Evolutionary conservation across 352 stramenopile species (phyloP).

Genomic region (Phytophthora hibernalis): DNA sequence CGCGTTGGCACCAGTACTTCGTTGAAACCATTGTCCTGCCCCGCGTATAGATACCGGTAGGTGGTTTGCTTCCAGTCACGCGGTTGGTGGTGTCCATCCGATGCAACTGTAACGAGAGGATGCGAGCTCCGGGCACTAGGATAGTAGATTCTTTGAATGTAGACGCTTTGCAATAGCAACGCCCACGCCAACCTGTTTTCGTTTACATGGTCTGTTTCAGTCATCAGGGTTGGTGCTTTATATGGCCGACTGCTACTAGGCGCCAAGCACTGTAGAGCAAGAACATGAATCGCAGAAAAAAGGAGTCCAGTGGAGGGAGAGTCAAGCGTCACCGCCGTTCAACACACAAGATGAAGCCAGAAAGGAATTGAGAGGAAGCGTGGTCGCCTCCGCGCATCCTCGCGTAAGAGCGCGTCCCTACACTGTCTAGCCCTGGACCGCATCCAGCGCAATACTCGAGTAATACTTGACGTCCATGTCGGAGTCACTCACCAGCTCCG

Average conservation of each 20-base stretch:
- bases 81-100: not conserved
- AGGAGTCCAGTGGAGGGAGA: conserved; percentile 10
- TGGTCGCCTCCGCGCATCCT: conserved; percentile 30
- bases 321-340: conserved; percentile 9
- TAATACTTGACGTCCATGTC: conserved; percentile 91
- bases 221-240: conserved; percentile 20
- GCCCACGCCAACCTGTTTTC: conserved; percentile 30
- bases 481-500: conserved; percentile 77
- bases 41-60: conserved; percentile 40
- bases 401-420: conserved; percentile 39
- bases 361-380: conserved; percentile 38
- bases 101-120: not conserved
- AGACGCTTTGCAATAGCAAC: conserved; percentile 1
- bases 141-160: conserved; percentile 24
- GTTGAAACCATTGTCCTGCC: conserved; percentile 74
- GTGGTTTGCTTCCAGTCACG: not conserved
- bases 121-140: conserved; percentile 7
- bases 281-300: conserved; percentile 30
- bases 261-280: conserved; percentile 40
- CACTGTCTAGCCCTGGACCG: conserved; percentile 66
- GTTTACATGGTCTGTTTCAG: conserved; percentile 33
- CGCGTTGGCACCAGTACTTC: conserved; percentile 96
- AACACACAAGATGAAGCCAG: conserved; percentile 32
- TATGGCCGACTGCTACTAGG: conserved; percentile 22
- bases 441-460: conserved; percentile 81